A percentile compares a stretch with the other conserved stretches of the same genome.
These are phyloP conservation scores for Nakaseomyces nivariensis DNA, from an alignment of 1,139 yeast genomes.

Conservation along the genomic window DNA sequence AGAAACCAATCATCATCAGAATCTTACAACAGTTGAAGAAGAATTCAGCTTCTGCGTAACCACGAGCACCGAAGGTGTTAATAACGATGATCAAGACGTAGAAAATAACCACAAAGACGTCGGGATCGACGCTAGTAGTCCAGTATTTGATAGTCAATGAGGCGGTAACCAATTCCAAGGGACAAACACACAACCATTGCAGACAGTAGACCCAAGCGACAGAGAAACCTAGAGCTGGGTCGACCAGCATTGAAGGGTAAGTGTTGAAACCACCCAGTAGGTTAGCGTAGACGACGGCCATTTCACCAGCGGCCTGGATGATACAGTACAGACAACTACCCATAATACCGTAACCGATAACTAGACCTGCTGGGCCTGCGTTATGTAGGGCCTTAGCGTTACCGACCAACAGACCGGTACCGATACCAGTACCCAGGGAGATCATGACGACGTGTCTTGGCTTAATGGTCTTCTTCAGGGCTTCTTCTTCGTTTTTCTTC, in stretches of 20 bases:
- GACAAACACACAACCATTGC: constrained; percentile 72
- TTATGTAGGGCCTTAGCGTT: constrained; percentile 54
- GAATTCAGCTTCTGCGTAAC: constrained; percentile 70
- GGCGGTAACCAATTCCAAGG: constrained; percentile 70
- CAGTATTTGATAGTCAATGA: constrained; percentile 51
- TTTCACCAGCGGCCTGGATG: constrained; percentile 78
- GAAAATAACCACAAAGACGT: constrained; percentile 57
- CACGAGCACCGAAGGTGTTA: constrained; percentile 58
- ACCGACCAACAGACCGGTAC: constrained; percentile 72
- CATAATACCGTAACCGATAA: constrained; percentile 58
- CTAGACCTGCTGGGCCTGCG: constrained; percentile 76
- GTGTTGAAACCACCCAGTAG: constrained; percentile 72
- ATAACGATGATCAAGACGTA: constrained; percentile 47
- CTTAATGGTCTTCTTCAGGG: constrained; percentile 40
- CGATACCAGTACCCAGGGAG: constrained; percentile 78
- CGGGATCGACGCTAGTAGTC: constrained; percentile 45
- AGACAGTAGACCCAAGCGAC: constrained; percentile 74
- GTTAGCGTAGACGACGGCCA: constrained; percentile 64
- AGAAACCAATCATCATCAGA: constrained; percentile 53
- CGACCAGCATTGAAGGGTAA: constrained; percentile 56
- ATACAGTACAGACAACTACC: constrained; percentile 66
- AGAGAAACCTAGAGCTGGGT: constrained; percentile 70
- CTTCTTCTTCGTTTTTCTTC: constrained; percentile 7
- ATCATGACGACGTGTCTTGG: constrained; percentile 55
- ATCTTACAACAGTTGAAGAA: constrained; percentile 49